Conservation (phyloP, 2,329 filamentous ascomycete genomes). For the Venturia effusa region DNA sequence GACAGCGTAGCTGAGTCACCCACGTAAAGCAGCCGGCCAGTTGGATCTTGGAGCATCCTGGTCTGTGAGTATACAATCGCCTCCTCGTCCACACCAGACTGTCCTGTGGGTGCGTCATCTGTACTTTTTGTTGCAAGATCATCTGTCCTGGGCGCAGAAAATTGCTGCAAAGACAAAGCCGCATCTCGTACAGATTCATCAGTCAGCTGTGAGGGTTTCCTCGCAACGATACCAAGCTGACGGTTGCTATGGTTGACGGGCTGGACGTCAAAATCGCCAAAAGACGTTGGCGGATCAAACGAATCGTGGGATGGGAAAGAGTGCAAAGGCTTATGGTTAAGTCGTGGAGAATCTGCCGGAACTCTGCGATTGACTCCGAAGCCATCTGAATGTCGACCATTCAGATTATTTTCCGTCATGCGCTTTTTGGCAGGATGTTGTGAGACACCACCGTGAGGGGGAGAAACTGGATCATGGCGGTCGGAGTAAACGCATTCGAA, state of each 20-base stretch:
- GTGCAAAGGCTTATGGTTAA: not conserved
- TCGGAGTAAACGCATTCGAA: constrained; percentile 29
- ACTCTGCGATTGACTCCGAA: not conserved
- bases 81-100: constrained; percentile 24
- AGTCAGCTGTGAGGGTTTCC: not conserved
- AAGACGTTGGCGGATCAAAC: not conserved
- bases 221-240: not conserved
- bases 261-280: not conserved
- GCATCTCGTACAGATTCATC: not conserved
- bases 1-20: constrained; percentile 54
- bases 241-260: not conserved
- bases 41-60: constrained; percentile 50
- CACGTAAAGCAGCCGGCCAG: constrained; percentile 47
- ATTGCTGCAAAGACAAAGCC: constrained; percentile 18
- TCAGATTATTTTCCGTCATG: constrained; percentile 15
- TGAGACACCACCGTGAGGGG: constrained; percentile 19
- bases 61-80: constrained; percentile 43
- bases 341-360: not conserved
- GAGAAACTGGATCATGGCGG: constrained; percentile 22
- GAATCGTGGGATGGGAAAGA: not conserved
- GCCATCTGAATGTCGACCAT: constrained; percentile 12
- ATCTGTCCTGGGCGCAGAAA: not conserved
- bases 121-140: not conserved
- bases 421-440: constrained; percentile 25
- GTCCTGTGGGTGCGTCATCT: not conserved